A percentile compares a stretch with the other conserved stretches of the same genome.
phyloP scores from a whole-genome alignment of 352 stramenopile genomes.

The Poterioochromonas sp. region DNA sequence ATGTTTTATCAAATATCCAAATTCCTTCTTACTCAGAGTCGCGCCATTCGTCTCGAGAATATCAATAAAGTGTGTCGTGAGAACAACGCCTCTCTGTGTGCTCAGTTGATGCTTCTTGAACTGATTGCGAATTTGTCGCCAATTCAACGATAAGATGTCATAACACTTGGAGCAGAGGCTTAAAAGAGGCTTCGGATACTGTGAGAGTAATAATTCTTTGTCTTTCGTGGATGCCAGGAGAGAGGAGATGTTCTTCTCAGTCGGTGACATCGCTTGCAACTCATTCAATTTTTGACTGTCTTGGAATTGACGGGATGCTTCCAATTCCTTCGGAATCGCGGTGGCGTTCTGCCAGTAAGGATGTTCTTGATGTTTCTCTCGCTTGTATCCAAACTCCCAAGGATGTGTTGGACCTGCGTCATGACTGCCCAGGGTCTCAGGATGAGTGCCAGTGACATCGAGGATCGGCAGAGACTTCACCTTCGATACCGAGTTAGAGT shows the following conservation, averaged over 20 bases:
- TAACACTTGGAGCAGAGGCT: constrained; percentile 12
- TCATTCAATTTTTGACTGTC: no score
- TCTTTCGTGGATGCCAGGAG: neutral
- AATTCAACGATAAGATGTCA: neutral
- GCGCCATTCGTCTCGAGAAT: constrained; percentile 32
- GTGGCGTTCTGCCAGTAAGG: constrained; percentile 30
- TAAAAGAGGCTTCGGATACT: neutral
- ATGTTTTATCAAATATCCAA: neutral
- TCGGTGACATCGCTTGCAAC: neutral
- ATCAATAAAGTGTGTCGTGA: neutral
- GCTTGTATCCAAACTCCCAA: constrained; percentile 30
- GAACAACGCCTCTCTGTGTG: constrained; percentile 1
- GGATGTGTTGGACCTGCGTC: neutral
- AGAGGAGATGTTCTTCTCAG: constrained; percentile 21
- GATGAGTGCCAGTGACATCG: neutral
- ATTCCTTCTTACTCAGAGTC: constrained; percentile 9
- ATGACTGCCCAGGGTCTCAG: no score
- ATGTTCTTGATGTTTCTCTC: neutral
- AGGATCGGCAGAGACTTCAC: neutral
- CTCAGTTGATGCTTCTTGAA: constrained; percentile 17
- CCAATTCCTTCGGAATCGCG: neutral
- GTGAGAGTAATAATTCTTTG: neutral
- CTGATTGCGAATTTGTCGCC: neutral
- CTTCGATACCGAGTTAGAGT: neutral
- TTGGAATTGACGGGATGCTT: neutral